Conservation (phyloP, 163 green algal species). For the Scenedesmus sp. region DNA sequence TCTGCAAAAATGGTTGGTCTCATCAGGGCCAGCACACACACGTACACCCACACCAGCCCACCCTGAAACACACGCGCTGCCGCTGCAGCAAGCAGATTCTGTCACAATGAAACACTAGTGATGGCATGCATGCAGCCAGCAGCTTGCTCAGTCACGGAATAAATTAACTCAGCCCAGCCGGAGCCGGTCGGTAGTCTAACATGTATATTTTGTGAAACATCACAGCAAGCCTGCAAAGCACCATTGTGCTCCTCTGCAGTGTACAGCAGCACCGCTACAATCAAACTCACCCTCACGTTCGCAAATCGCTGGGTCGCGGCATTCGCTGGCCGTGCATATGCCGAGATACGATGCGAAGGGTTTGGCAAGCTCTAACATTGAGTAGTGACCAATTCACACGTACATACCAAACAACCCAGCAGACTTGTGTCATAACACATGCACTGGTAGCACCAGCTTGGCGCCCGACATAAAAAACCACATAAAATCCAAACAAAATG, state of each 20-base stretch:
- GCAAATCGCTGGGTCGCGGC: no score
- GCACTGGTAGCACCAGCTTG: no score
- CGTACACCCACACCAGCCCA: background rate
- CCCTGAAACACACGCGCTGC: background rate
- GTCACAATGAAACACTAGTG: no score
- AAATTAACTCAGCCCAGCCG: conserved; percentile 57
- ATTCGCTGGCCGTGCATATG: no score
- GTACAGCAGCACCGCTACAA: background rate
- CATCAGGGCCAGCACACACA: conserved; percentile 40
- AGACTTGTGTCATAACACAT: no score
- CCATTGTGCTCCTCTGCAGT: background rate
- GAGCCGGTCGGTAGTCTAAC: conserved; percentile 64
- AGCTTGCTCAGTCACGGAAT: conserved; percentile 57
- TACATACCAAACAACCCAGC: no score
- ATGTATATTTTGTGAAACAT: conserved; percentile 65
- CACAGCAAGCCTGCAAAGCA: conserved; percentile 37
- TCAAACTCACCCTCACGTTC: no score
- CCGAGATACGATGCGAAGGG: no score
- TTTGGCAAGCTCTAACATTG: no score
- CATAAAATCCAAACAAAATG: background rate
- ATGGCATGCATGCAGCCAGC: background rate
- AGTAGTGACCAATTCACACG: no score
- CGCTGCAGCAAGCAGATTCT: no score
- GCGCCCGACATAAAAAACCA: no score
- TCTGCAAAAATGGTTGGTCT: conserved; percentile 17